These are phyloP conservation scores for Heterobasidion parviporum DNA, from an alignment of 1,284 basidiomycete species.

Conservation along the genomic window DNA sequence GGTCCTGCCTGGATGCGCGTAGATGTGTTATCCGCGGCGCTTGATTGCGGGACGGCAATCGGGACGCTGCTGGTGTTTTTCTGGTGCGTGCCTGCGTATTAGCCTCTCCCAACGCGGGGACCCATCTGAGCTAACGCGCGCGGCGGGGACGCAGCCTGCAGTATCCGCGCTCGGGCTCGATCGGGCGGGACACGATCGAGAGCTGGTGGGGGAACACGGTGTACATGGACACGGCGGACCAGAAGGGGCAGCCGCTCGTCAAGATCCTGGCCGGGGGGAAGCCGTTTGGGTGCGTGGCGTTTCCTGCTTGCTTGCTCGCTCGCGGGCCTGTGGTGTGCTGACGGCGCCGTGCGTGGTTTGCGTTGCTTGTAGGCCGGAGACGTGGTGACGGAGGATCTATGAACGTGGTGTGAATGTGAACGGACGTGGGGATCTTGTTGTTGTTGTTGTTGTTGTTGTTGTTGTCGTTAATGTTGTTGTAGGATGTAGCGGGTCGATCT, in stretches of 20 bases:
- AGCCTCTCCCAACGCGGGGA: not conserved
- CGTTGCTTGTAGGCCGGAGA: conserved; percentile 4
- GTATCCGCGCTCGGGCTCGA: conserved; percentile 32
- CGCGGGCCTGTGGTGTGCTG: not conserved
- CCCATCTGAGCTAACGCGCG: not conserved
- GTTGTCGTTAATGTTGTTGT: too few relatives aligned
- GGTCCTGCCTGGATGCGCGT: too few relatives aligned
- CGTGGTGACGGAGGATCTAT: conserved; percentile 3
- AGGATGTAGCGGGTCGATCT: too few relatives aligned
- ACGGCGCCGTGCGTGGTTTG: not conserved
- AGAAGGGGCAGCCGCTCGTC: conserved; percentile 17
- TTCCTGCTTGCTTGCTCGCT: not conserved
- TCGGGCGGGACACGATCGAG: conserved; percentile 28
- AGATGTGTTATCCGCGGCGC: conserved; percentile 45
- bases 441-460: too few relatives aligned
- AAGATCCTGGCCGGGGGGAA: conserved; percentile 14
- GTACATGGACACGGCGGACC: conserved; percentile 26
- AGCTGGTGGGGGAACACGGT: conserved; percentile 37
- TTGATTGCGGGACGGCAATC: conserved; percentile 40
- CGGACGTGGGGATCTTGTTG: not conserved
- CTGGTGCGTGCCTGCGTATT: conserved; percentile 18
- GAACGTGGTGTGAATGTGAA: not conserved
- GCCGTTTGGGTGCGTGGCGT: conserved; percentile 21
- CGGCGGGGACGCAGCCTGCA: conserved; percentile 23
- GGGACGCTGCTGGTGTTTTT: conserved; percentile 39